Percentiles rank a stretch among this genome's conserved stretches.
Conservation (phyloP, 805 yeast genomes). For the Ogataea nakhonphanomensis region DNA sequence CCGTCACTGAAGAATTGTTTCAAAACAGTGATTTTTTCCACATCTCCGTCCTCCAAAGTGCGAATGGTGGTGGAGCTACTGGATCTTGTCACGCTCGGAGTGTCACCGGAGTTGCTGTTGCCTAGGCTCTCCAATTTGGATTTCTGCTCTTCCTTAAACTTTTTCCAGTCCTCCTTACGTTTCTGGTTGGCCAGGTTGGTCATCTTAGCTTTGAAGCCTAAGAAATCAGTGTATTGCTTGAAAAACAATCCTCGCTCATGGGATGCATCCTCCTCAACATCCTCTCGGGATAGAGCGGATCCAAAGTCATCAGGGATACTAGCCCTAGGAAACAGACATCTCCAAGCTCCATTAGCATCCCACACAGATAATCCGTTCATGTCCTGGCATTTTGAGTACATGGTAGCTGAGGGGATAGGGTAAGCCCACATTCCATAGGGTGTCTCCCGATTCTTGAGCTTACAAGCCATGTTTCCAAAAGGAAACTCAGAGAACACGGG, state of each 20-base stretch:
- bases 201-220: conserved; percentile 67
- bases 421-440: conserved; percentile 25
- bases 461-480: conserved; percentile 3
- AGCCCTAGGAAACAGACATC: conserved; percentile 75
- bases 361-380: conserved; percentile 71
- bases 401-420: conserved; percentile 36
- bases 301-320: conserved; percentile 32
- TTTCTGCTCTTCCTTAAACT: conserved; percentile 23
- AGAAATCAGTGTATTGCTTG: conserved; percentile 56
- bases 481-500: neutral
- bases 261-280: conserved; percentile 41
- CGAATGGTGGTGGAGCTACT: conserved; percentile 34
- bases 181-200: conserved; percentile 40
- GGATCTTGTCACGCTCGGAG: conserved; percentile 34
- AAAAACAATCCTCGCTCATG: conserved; percentile 59
- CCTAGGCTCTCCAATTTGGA: conserved; percentile 26
- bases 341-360: conserved; percentile 84
- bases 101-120: conserved; percentile 10
- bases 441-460: conserved; percentile 7
- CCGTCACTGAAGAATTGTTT: conserved; percentile 44
- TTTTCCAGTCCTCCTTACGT: conserved; percentile 27
- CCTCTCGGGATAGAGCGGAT: conserved; percentile 51
- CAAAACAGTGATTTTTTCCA: conserved; percentile 37
- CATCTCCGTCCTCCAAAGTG: conserved; percentile 41
- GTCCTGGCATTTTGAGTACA: conserved; percentile 61